phyloP scores from a whole-genome alignment of 805 yeast species.

The Saccharomycopsis fibuligera region DNA sequence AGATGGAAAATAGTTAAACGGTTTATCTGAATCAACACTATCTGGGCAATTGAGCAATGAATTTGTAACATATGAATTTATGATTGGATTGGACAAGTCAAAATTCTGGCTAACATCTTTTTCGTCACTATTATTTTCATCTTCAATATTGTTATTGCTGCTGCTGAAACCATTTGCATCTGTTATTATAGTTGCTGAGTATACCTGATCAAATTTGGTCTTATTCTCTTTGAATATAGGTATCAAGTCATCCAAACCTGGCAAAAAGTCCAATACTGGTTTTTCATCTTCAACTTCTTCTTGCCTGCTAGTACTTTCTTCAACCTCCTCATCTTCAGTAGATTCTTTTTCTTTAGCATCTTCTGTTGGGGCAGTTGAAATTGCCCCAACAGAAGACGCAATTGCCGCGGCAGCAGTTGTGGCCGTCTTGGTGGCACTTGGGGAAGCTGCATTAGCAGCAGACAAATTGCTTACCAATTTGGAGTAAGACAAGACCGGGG shows the following conservation, averaged over 20 bases:
- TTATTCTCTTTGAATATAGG: slow-evolving; percentile 29
- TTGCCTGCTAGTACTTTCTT: background rate
- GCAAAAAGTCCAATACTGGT: slow-evolving; percentile 9
- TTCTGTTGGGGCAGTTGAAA: slow-evolving; percentile 17
- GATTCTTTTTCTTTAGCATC: slow-evolving; percentile 13
- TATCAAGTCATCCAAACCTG: slow-evolving; percentile 26
- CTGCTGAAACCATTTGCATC: background rate
- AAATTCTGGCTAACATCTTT: slow-evolving; percentile 30
- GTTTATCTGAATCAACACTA: slow-evolving; percentile 82
- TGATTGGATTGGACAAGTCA: slow-evolving; percentile 22
- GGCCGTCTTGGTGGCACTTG: slow-evolving; percentile 20
- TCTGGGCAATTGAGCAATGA: slow-evolving; percentile 90
- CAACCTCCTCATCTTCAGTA: slow-evolving; percentile 21
- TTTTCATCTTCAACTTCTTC: slow-evolving; percentile 17
- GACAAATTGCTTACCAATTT: slow-evolving; percentile 27
- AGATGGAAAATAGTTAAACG: slow-evolving; percentile 60
- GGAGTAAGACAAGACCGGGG: slow-evolving; percentile 25
- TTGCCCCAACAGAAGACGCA: slow-evolving; percentile 22
- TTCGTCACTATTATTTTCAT: slow-evolving; percentile 45
- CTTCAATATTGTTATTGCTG: slow-evolving; percentile 24
- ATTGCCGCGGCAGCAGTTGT: slow-evolving; percentile 24
- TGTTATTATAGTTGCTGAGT: slow-evolving; percentile 15
- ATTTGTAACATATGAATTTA: slow-evolving; percentile 58
- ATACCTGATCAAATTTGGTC: slow-evolving; percentile 20
- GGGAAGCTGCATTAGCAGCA: slow-evolving; percentile 23